phyloP scores from a whole-genome alignment of 2,329 filamentous ascomycete genomes.

The Ophiostoma pallidulum region DNA sequence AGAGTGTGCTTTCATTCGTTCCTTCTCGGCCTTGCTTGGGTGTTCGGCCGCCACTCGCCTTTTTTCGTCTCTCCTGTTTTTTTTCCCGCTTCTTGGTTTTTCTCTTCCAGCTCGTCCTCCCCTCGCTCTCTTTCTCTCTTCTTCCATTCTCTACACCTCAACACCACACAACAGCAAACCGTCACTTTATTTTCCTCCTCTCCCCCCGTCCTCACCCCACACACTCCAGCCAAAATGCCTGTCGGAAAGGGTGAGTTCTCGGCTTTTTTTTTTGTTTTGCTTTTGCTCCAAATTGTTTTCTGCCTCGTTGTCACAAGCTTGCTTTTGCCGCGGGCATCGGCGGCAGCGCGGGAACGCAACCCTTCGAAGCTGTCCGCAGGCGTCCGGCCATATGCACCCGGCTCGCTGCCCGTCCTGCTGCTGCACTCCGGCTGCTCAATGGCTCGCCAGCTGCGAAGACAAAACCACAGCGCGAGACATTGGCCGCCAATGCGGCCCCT shows the following conservation, averaged over 20 bases:
- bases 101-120: background rate
- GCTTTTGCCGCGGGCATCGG: too few relatives aligned
- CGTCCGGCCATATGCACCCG: too few relatives aligned
- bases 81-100: constrained; percentile 3
- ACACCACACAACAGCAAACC: background rate
- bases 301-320: too few relatives aligned
- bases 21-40: constrained; percentile 1
- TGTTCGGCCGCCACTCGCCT: background rate
- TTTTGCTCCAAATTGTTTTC: background rate
- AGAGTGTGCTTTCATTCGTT: background rate
- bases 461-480: background rate
- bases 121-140: background rate
- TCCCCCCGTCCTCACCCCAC: constrained; percentile 10
- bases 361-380: too few relatives aligned
- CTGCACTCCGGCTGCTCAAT: background rate
- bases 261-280: too few relatives aligned
- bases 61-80: constrained; percentile 1
- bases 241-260: constrained; percentile 35
- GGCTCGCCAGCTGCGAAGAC: background rate
- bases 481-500: too few relatives aligned
- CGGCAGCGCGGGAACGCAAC: background rate
- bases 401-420: too few relatives aligned
- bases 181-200: constrained; percentile 9
- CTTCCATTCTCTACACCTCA: background rate
- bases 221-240: constrained; percentile 30